Percentiles rank a stretch among this genome's conserved stretches.
phyloP scores from a whole-genome alignment of 345 rosid genomes.

The Zanthoxylum bungeanum region DNA sequence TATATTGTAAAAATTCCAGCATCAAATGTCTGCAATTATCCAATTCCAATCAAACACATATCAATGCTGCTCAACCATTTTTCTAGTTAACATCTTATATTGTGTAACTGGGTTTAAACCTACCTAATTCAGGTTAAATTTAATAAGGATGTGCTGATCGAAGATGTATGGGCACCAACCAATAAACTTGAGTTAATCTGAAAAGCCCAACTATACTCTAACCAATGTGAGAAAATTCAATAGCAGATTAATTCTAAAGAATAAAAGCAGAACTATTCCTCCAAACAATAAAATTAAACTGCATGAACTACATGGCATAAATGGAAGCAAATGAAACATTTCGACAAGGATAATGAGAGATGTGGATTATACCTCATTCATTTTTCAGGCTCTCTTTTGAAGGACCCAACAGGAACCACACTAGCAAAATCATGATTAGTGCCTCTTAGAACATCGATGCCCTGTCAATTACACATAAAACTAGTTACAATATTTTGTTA shows the following conservation, averaged over 20 bases:
- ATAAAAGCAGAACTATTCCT: no score
- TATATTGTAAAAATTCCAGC: background rate
- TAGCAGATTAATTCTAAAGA: background rate
- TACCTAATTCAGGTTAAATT: background rate
- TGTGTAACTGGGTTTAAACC: background rate
- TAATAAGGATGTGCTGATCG: background rate
- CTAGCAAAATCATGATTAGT: slow-evolving; percentile 50
- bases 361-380: no score
- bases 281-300: no score
- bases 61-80: background rate
- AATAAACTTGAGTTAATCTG: background rate
- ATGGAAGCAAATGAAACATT: background rate
- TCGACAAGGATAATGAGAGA: background rate
- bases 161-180: background rate
- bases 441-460: slow-evolving; percentile 44
- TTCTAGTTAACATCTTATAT: background rate
- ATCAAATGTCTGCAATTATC: slow-evolving; percentile 15
- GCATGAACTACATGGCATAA: background rate
- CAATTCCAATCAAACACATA: background rate
- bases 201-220: background rate
- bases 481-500: background rate
- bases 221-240: background rate
- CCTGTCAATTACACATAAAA: slow-evolving; percentile 36
- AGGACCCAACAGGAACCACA: slow-evolving; percentile 58
- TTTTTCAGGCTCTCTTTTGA: slow-evolving; percentile 57